Conservation (phyloP, 306 rosid species). For the Cucumis cinereus region DNA sequence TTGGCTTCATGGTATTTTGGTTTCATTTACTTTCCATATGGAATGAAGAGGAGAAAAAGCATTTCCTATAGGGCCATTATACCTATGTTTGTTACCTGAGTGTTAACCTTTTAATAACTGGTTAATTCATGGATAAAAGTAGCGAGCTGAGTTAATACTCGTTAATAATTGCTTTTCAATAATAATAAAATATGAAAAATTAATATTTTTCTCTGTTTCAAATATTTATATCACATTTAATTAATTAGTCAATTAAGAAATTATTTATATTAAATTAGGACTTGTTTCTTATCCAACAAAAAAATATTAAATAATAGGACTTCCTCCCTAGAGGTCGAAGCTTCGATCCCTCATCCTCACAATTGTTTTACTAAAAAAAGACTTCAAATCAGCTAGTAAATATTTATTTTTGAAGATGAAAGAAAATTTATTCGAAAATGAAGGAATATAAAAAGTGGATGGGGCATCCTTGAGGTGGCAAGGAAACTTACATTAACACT, state of each 20-base stretch:
- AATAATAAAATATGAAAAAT: background rate
- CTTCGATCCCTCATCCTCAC: too few relatives aligned
- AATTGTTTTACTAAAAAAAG: background rate
- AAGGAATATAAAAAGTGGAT: background rate
- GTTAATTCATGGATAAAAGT: background rate
- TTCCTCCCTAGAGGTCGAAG: too few relatives aligned
- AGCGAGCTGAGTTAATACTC: background rate
- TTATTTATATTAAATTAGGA: too few relatives aligned
- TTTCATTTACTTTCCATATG: slow-evolving; percentile 12
- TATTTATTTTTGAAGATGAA: background rate
- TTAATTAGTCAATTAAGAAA: background rate
- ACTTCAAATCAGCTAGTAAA: background rate
- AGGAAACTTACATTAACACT: background rate
- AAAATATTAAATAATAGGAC: too few relatives aligned
- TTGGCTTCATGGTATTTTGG: slow-evolving; percentile 74
- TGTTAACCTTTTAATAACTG: background rate
- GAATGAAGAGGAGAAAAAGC: background rate
- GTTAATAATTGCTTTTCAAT: background rate
- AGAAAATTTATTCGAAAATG: background rate
- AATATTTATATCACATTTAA: background rate
- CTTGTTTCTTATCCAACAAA: too few relatives aligned
- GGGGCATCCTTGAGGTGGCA: background rate
- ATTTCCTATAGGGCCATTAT: background rate
- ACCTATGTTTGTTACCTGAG: background rate
- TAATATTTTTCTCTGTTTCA: background rate